phyloP scores from a whole-genome alignment of 306 rosid species.

The Clitoria ternatea region DNA sequence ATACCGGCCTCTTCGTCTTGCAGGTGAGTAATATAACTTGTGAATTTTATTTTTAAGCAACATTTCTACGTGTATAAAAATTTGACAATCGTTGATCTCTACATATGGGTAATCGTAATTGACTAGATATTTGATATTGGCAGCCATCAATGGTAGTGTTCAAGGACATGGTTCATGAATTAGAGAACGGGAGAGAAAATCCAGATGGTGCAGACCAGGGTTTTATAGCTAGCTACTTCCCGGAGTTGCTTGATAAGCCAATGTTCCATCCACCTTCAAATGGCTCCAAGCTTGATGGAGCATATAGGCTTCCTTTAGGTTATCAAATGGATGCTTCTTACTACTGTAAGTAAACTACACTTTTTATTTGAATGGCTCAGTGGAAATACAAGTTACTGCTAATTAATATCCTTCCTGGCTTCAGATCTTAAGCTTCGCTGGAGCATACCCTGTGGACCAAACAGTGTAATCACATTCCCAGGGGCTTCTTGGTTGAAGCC shows the following conservation, averaged over 20 bases:
- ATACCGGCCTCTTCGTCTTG: conserved; percentile 79
- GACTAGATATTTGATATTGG: background rate
- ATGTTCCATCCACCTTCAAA: conserved; percentile 59
- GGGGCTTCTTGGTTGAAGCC: conserved; percentile 88
- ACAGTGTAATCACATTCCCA: conserved; percentile 75
- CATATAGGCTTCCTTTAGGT: conserved; percentile 72
- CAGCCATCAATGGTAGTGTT: conserved; percentile 75
- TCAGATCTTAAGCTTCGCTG: conserved; percentile 61
- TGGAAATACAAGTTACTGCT: conserved; percentile 7
- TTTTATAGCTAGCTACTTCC: conserved; percentile 63
- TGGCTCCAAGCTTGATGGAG: conserved; percentile 56
- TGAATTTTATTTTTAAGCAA: background rate
- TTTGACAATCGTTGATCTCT: too few relatives aligned
- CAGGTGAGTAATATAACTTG: conserved; percentile 45
- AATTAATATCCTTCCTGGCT: background rate
- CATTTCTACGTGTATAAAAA: background rate
- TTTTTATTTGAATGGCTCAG: background rate
- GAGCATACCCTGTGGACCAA: conserved; percentile 87
- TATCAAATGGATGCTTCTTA: conserved; percentile 90
- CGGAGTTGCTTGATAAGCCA: conserved; percentile 63
- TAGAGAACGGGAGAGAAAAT: conserved; percentile 52
- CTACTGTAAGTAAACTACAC: conserved; percentile 39
- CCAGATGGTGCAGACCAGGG: conserved; percentile 92
- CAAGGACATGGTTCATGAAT: conserved; percentile 58
- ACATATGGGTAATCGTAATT: background rate